Evolutionary conservation across 108 stramenopile species (phyloP).

Genomic region (Pseudonitzschia multiseries): DNA sequence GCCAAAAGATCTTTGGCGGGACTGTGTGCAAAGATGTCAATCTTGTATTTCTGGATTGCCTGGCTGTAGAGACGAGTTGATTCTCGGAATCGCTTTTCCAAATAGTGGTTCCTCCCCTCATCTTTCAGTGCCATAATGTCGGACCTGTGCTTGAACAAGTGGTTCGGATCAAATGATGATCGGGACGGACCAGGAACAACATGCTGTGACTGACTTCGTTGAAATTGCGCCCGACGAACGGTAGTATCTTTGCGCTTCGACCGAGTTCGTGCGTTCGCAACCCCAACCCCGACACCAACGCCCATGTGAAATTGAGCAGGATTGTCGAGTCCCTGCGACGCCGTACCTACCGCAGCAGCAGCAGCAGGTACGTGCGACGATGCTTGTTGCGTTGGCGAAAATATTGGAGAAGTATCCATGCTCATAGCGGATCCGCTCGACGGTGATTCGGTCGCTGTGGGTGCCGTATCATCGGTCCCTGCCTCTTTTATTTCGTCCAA

Average conservation of each 20-base stretch:
- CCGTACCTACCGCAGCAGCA: background rate
- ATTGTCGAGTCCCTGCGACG: background rate
- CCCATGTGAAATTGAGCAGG: constrained; percentile 35
- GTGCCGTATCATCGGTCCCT: background rate
- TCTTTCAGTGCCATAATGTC: constrained; percentile 50
- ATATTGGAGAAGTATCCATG: constrained; percentile 16
- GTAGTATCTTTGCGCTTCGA: constrained; percentile 17
- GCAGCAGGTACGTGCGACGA: background rate
- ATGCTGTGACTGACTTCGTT: constrained; percentile 2
- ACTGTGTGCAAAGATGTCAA: constrained; percentile 2
- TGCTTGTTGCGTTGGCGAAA: constrained; percentile 13
- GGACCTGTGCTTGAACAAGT: constrained; percentile 8
- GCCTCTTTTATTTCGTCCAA: constrained; percentile 4
- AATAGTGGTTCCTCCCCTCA: constrained; percentile 55
- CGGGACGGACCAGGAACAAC: background rate
- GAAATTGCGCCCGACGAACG: constrained; percentile 1
- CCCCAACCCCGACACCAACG: constrained; percentile 29
- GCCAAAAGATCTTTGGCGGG: constrained; percentile 47
- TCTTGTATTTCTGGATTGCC: constrained; percentile 48
- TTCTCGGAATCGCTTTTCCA: constrained; percentile 48
- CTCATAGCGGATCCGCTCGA: constrained; percentile 7
- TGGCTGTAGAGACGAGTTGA: constrained; percentile 56
- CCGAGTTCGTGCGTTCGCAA: constrained; percentile 13
- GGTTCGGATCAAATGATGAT: background rate
- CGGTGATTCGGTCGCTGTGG: constrained; percentile 10